Base-by-base conservation (phyloP, 2,329 filamentous ascomycete species). In the Neopestalotiopsis clavispora region DNA sequence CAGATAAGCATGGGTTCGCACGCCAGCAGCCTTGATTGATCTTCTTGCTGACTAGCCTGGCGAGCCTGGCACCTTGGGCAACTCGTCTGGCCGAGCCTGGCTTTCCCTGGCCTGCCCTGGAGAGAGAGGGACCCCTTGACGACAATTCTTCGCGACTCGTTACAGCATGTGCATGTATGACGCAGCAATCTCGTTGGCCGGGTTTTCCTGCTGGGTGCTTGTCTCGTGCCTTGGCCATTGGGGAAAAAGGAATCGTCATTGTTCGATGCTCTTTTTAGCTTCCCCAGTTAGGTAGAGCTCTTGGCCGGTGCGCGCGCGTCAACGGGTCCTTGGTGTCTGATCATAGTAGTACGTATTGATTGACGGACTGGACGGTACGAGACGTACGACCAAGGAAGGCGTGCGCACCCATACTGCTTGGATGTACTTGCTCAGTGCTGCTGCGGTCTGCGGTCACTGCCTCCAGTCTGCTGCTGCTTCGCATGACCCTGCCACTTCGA, bases 141-240 rank as follows among this genome's bases (percentile, higher is more conserved):
- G 45, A 52, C 45, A 20, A 52, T n/a, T 34, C 59, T 62, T 20
- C 40, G 59, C 32, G 34, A 62, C 30, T 62, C 23, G 23, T 59
- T 34, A 30, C 57, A 34, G 57, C 57, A 30, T 20, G 59, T 38
- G 59, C 30, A 62, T 62, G 59, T 62, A 62, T 62, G 59, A 62
- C 59, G 59, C 59, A 62, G 58, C 20, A 12, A 38, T 30, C 17
- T 23, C 57, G 59, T 62, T 40, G 30, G 30, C 59, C 34, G 59
- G 59, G 45, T 52, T 52, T 49, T 49, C 20, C n/a, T 52, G 17
- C 45, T 32, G 49, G 49, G 49, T 56, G 49, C 49, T 28, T 14
- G 57, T 59, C 57, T 34, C 17, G 57, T 59, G 57, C 57, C 57
- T 59, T 59, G 57, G 59, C 59, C 59, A 62, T 59, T 59, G 57